Conservation (phyloP, 2,329 filamentous ascomycete genomes). For the Epichloe brachyelytri region DNA sequence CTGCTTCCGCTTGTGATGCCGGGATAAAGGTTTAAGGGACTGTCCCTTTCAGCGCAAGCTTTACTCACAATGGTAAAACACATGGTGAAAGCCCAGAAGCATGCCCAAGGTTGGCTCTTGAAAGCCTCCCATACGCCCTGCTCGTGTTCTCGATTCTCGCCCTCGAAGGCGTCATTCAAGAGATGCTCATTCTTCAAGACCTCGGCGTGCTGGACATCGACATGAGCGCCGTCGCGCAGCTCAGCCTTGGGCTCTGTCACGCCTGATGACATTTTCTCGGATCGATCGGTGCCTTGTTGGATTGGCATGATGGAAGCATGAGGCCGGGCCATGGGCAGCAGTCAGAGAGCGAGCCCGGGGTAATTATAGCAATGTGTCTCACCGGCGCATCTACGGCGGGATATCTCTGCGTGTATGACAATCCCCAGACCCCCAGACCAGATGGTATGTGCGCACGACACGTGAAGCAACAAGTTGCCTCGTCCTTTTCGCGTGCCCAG, state of each 20-base stretch:
- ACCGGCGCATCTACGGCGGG: neutral
- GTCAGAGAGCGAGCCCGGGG: no score
- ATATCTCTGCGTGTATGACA: neutral
- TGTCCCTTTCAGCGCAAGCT: neutral
- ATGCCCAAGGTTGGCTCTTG: conserved; percentile 29
- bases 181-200: conserved; percentile 22
- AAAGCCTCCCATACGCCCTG: conserved; percentile 26
- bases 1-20: no score
- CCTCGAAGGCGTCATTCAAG: conserved; percentile 27
- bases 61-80: conserved; percentile 34
- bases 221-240: conserved; percentile 3
- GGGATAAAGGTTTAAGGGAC: no score
- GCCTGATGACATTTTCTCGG: neutral
- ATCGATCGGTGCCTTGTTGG: neutral
- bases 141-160: conserved; percentile 29
- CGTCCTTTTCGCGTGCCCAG: neutral
- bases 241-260: conserved; percentile 3
- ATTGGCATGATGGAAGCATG: neutral
- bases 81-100: conserved; percentile 34
- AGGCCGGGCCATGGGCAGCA: neutral
- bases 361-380: neutral
- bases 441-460: neutral
- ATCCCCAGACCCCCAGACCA: neutral
- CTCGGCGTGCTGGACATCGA: conserved; percentile 20
- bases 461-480: neutral